A percentile compares a stretch with the other conserved stretches of the same genome.
phyloP scores from a whole-genome alignment of 352 stramenopile species.

The Phytophthora palmivora region DNA sequence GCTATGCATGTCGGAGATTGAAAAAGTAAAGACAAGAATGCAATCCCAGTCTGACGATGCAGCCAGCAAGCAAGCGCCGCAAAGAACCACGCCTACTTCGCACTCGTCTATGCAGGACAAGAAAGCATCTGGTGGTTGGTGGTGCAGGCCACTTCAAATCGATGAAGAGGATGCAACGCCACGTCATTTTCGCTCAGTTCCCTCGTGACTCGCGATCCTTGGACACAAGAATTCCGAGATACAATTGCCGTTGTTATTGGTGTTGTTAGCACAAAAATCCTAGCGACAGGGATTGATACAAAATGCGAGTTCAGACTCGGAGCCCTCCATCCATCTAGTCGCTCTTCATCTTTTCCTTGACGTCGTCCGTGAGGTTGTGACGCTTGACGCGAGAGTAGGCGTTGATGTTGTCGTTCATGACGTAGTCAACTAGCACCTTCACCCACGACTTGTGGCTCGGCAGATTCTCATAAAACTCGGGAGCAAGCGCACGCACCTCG shows the following conservation, averaged over 20 bases:
- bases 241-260: constrained; percentile 34
- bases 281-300: constrained; percentile 38
- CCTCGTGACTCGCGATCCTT: neutral
- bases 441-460: constrained; percentile 94
- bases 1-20: constrained; percentile 26
- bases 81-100: constrained; percentile 7
- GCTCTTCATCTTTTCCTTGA: constrained; percentile 80
- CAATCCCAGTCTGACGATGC: constrained; percentile 9
- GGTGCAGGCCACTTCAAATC: constrained; percentile 28
- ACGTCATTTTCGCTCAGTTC: constrained; percentile 3
- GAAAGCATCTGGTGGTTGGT: constrained; percentile 24
- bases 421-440: constrained; percentile 94
- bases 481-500: constrained; percentile 88
- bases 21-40: constrained; percentile 28
- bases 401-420: constrained; percentile 92
- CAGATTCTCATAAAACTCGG: constrained; percentile 97
- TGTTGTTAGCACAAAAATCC: constrained; percentile 31
- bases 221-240: constrained; percentile 7
- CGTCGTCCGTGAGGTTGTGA: constrained; percentile 55
- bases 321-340: constrained; percentile 46
- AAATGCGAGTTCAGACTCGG: constrained; percentile 11
- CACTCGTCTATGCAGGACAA: constrained; percentile 21
- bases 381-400: constrained; percentile 94
- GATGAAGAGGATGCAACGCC: constrained; percentile 7
- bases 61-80: constrained; percentile 10